A percentile compares a stretch with the other conserved stretches of the same genome.
Evolutionary conservation across 257 asterid genomes (phyloP).

Genomic region (Galeopsis tetrahit): DNA sequence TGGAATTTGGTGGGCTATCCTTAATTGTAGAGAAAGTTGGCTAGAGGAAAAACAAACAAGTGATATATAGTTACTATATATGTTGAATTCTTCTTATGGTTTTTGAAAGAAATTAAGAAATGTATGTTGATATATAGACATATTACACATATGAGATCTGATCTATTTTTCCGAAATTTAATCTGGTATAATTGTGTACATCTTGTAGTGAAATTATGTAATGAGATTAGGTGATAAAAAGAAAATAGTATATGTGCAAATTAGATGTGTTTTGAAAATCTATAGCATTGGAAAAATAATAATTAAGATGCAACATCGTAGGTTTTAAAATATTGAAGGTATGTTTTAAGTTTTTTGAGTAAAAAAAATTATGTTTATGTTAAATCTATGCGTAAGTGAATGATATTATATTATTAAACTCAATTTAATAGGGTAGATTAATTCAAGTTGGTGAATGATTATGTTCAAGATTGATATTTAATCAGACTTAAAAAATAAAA

Average conservation of each 20-base stretch:
- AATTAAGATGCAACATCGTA: too few species aligned
- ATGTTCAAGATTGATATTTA: too few species aligned
- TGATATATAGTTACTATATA: not conserved
- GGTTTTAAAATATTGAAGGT: too few species aligned
- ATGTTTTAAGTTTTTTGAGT: too few species aligned
- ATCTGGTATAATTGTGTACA: not conserved
- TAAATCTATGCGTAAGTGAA: too few species aligned
- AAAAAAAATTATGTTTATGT: too few species aligned
- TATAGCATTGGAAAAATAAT: too few species aligned
- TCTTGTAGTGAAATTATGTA: not conserved
- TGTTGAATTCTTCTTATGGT: not conserved
- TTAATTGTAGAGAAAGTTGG: constrained; percentile 19
- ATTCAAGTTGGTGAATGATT: too few species aligned
- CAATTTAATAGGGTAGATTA: too few species aligned
- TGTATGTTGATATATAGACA: not conserved
- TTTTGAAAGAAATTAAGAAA: not conserved
- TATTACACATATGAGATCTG: not conserved
- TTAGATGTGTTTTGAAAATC: too few species aligned
- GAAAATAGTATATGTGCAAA: not conserved
- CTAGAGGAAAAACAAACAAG: not conserved
- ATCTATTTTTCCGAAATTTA: constrained; percentile 1
- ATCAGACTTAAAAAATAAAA: too few species aligned
- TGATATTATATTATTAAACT: too few species aligned
- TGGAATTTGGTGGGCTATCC: constrained; percentile 29
- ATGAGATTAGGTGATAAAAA: not conserved